Base-by-base conservation (phyloP, 1,284 basidiomycete genomes). In the Cutaneotrichosporon daszewskae region DNA sequence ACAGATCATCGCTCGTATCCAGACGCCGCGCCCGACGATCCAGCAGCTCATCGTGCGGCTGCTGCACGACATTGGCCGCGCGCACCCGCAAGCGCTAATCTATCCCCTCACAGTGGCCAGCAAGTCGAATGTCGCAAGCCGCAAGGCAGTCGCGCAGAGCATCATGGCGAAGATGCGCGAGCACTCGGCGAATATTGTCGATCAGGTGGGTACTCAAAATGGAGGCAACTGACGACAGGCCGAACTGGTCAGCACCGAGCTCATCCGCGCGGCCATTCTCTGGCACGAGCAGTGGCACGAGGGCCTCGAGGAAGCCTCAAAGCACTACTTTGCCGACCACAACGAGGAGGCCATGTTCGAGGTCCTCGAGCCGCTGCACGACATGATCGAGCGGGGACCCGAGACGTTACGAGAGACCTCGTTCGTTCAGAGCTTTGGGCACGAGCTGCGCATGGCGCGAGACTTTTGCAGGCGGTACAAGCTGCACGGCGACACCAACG, bases 271-370 rank as follows among this genome's bases (percentile, higher is more conserved):
- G 4, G 95, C 95, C 3, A 98, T 99, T 52, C 75, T 99, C 16
- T 99, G 95, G 95, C 92, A 98, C 62, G 95, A 99, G 69, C 77
- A 95, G 61, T 99, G 95, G 95, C 91, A 97, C 62, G 95, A 99
- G 74, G 92, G 90, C 12, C 76, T 99, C 18, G 95, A 98, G 72
- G 95, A 99, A 70, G 95, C 95, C 3, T 97, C 92, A 11, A 81
- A 95, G 40, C 76, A 94, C 38, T 99, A 94, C 75, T 98, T 94
- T 75, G 95, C 90, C 16, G 95, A 98, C 61, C 89, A 92, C 67
- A 97, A 99, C 68, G 86, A 94, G n/a, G 88, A 92, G 55, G 95
- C 87, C 14, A 98, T 99, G 95, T 97, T 97, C 63, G 84, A 84
- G 25, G 87, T 84, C 16, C 73, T 99, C 46, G 90, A 95, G 59